Base-by-base conservation (phyloP, 495 filamentous ascomycete genomes). In the Lasiosphaeriaceae sp. region DNA sequence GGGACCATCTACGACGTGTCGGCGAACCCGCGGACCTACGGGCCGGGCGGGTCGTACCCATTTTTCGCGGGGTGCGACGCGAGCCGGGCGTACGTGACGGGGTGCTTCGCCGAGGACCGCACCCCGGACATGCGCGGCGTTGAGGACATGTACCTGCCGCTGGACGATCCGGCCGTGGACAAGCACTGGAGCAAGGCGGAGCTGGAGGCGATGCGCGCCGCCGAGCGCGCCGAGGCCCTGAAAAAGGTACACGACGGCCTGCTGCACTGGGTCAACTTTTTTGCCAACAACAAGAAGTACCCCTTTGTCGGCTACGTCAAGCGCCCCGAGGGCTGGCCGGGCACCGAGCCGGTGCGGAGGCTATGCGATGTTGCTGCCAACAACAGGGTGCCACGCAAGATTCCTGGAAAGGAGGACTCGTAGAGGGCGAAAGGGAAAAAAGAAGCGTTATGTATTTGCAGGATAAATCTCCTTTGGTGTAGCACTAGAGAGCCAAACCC, bases 1-100 rank as follows among this genome's bases (percentile, higher is more conserved):
- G 89, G 92, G 52, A 86, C 82, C 56, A 90, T 99, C 77, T 97
- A 90, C 81, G 94, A 99, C 71, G 95, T 99, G 35, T 86, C 87
- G 12, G 75, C 82, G 6, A 88, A 87, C 59, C 83, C 78, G 0
- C 71, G 75, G 19, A 84, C 87, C 61, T 98, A 99, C 80, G 93
- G 94, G 1, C 90, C 92, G 0, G 92, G 90, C 17, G 95, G 94
- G 2, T 81, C 80, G 46, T 99, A 99, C 79, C 78, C 84, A 51
- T 88, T 89, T 75, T 96, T 99, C 72, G 79, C 90, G 0, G 94
- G 94, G 29, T 77, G 78, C 17, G 94, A 99, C 71, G 94, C 94
- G 7, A 83, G 89, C 2, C 87, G 94, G 24, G 90, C 88, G 3
- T 99, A 90, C 73, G 85, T 99, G n/a, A 96, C 94, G n/a, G 90